Evolutionary conservation across 2,329 filamentous ascomycete genomes (phyloP), one percentile per base, ranked within the genome.

Genomic region (Trichoderma hamatum): DNA sequence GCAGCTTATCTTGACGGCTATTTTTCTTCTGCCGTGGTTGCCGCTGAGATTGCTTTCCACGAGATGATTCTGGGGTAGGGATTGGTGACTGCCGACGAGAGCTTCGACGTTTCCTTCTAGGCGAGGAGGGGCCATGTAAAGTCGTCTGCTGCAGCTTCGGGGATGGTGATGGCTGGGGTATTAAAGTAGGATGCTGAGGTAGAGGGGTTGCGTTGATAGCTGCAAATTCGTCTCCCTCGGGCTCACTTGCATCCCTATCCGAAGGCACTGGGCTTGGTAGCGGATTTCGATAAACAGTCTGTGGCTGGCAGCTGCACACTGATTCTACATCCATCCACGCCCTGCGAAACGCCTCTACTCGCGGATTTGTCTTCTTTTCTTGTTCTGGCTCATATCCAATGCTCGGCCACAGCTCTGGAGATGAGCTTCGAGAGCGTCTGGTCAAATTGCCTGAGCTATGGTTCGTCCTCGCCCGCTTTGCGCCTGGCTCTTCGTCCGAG

Each of bases 251-350:
- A 13, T 55, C 62, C 7, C 19, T 6, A 21, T 43, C 62, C 14
- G 62, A 65, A 21, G 51, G 62, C 13, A 30, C 51, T 5, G 62
- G 62, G n/a, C 62, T 65, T n/a, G 60, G 60, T 24, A 63, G 9
- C 5, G 60, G 46, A 10, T 64, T 43, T 36, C 32, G 61, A 21
- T 21, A 16, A 1, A 28, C 34, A 13, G 26, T 10, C 10, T 34
- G 46, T 32, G 21, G 7, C 26, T 63, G 9, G 60, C 46, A 52
- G 21, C 19, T n/a, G 30, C 60, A 52, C 13, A 3, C n/a, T 11
- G 13, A 16, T 26, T 36, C 55, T 16, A 5, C 59, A n/a, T 62
- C 43, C 51, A 28, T 26, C 7, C 46, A 28, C 58, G 58, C 39
- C 26, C 19, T 46, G 5, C 30, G 39, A 36, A 60, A 60, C 6